These are phyloP conservation scores for Filobasidium uniguttulatum DNA, from an alignment of 1,284 basidiomycete species.

Conservation along the genomic window DNA sequence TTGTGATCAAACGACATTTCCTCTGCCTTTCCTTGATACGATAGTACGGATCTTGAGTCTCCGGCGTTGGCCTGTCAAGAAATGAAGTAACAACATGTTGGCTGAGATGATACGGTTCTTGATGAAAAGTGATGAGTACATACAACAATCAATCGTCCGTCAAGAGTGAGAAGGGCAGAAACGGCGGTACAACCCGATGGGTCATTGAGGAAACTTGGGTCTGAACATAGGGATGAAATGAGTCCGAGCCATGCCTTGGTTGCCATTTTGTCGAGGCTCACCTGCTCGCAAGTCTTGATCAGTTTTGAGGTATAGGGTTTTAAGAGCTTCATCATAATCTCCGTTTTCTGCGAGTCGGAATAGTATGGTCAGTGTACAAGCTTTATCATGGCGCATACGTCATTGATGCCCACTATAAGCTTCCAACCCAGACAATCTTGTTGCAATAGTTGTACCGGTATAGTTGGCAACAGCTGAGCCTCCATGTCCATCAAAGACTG, in stretches of 20 bases:
- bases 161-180: slow-evolving; percentile 63
- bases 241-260: not conserved
- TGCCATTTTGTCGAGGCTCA: slow-evolving; percentile 36
- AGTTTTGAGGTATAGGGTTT: slow-evolving; percentile 78
- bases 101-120: slow-evolving; percentile 1
- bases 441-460: slow-evolving; percentile 79
- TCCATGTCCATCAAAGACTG: slow-evolving; percentile 96
- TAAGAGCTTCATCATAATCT: slow-evolving; percentile 66
- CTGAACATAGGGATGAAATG: slow-evolving; percentile 36
- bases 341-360: slow-evolving; percentile 34
- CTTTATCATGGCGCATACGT: slow-evolving; percentile 1
- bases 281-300: slow-evolving; percentile 85
- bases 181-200: slow-evolving; percentile 96
- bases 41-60: slow-evolving; percentile 87
- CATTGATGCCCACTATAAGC: slow-evolving; percentile 44
- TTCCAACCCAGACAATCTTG: slow-evolving; percentile 58
- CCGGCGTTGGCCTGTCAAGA: slow-evolving; percentile 78
- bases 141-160: slow-evolving; percentile 60
- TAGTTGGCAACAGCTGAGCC: slow-evolving; percentile 81
- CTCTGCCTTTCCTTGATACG: slow-evolving; percentile 70
- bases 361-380: not conserved
- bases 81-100: not conserved
- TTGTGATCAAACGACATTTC: slow-evolving; percentile 93
- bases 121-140: slow-evolving; percentile 39
- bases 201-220: slow-evolving; percentile 73